Evolutionary conservation across 2,329 filamentous ascomycete genomes (phyloP), one percentile per base, ranked within the genome.

Genomic region (Verticillium nubilum): DNA sequence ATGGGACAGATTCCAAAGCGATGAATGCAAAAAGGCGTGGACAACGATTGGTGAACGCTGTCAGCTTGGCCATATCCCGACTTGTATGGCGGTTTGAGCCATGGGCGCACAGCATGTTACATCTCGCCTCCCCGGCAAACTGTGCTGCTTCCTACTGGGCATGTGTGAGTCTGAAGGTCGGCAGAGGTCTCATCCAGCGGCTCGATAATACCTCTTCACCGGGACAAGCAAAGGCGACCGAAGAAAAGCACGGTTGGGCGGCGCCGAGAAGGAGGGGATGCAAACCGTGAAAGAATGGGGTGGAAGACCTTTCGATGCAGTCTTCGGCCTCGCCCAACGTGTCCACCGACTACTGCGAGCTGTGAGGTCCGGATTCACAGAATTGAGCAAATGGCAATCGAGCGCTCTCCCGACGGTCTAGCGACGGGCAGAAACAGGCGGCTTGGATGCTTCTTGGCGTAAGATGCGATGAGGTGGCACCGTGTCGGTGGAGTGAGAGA

Each of bases 261-360:
- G n/a, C 37, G 37, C n/a, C 33, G 33, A 37, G 37, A 12, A 23
- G 37, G 37, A 12, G 37, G 37, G 37, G 37, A 47, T 25, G 37
- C 37, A 47, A 47, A 47, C 5, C 37, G 7, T n/a, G 37, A 47
- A n/a, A 47, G 37, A 47, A 2, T 47, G 37, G n/a, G 9, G 9
- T 23, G 37, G 37, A 47, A 47, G 23, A 47, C 23, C 37, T 19
- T 47, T 47, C 37, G 33, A 47, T 47, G 37, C 37, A n/a, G 37
- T 47, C 19, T 23, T 47, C 37, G 37, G 37, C 37, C 37, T 47
- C 3, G 17, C 9, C 37, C 37, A 47, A n/a, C 37, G n/a, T 12
- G 23, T 31, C 60, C 58, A 53, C 60, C 33, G 31, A 56, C 57
- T 62, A 59, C 58, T 63, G 58, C 60, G 60, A 47, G 60, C 56